These are phyloP conservation scores for Coemansia sp. DNA, from an alignment of 192 early-diverging fungal genomes.

Conservation along the genomic window DNA sequence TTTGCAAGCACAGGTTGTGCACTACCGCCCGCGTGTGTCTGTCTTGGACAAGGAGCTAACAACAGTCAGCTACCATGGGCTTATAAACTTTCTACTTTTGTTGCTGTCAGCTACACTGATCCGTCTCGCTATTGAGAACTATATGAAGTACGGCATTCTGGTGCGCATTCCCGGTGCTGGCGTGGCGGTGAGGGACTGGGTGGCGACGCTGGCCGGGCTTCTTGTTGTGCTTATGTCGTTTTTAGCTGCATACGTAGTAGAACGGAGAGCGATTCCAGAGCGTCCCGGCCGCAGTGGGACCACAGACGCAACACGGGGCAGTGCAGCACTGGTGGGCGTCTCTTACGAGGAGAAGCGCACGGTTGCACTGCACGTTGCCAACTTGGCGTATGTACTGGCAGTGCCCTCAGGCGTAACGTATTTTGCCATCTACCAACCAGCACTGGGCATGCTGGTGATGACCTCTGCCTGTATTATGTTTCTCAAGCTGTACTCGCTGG, in stretches of 20 bases:
- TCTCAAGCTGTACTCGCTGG: slow-evolving; percentile 79
- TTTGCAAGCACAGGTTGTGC: slow-evolving; percentile 58
- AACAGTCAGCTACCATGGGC: slow-evolving; percentile 81
- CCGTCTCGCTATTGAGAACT: slow-evolving; percentile 85
- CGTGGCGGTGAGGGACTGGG: slow-evolving; percentile 61
- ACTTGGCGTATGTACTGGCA: slow-evolving; percentile 58
- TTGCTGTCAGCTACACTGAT: slow-evolving; percentile 78
- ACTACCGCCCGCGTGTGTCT: slow-evolving; percentile 63
- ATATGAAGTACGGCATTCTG: slow-evolving; percentile 82
- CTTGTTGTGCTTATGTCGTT: slow-evolving; percentile 55
- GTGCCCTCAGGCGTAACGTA: slow-evolving; percentile 67
- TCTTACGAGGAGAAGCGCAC: slow-evolving; percentile 24
- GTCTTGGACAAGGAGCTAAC: slow-evolving; percentile 82
- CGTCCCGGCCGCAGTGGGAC: slow-evolving; percentile 4
- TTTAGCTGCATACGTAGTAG: slow-evolving; percentile 61
- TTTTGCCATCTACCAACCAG: slow-evolving; percentile 66
- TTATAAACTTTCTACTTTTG: slow-evolving; percentile 74
- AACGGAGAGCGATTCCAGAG: slow-evolving; percentile 51
- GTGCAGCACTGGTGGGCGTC: slow-evolving; percentile 30
- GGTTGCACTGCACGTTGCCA: slow-evolving; percentile 51
- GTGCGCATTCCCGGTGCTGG: slow-evolving; percentile 65
- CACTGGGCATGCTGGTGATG: slow-evolving; percentile 64
- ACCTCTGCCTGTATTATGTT: slow-evolving; percentile 66
- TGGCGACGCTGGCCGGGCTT: slow-evolving; percentile 55
- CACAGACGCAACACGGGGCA: background rate